These are phyloP conservation scores for Lasiodiplodia gonubiensis DNA, from an alignment of 2,329 filamentous ascomycete species.

Conservation along the genomic window DNA sequence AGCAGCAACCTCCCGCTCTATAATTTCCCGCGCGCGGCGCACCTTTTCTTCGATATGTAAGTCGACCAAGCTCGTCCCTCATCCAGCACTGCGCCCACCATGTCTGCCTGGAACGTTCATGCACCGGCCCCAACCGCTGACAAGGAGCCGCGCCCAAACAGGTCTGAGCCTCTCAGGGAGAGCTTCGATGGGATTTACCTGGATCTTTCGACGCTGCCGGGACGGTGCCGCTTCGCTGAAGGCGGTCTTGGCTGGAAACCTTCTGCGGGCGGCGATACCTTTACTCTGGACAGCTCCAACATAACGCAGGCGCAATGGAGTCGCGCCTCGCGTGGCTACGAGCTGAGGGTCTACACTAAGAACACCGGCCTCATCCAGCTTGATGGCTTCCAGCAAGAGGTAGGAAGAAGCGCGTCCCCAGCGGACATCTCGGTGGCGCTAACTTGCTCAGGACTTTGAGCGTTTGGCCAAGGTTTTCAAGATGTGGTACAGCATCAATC, in stretches of 20 bases:
- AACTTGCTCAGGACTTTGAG: conserved; percentile 73
- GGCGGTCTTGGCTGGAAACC: conserved; percentile 96
- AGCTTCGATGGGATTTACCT: conserved; percentile 97
- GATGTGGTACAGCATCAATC: conserved; percentile 93
- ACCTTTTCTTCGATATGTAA: not conserved
- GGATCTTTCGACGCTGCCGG: conserved; percentile 89
- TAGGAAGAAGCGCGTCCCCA: conserved; percentile 38
- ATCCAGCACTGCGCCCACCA: conserved; percentile 4
- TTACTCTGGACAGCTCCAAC: conserved; percentile 87
- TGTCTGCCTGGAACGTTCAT: conserved; percentile 9
- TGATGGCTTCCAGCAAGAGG: conserved; percentile 91
- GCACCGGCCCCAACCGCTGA: not conserved
- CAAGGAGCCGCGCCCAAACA: not conserved
- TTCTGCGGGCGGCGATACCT: conserved; percentile 82
- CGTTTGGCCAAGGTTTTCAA: conserved; percentile 93
- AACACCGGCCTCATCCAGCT: conserved; percentile 87
- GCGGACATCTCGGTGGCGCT: not conserved
- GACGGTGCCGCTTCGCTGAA: conserved; percentile 94
- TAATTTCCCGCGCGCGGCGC: conserved; percentile 4
- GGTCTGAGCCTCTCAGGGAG: conserved; percentile 62
- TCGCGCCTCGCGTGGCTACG: conserved; percentile 86
- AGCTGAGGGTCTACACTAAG: conserved; percentile 88
- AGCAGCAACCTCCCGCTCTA: not conserved
- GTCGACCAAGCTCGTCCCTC: conserved; percentile 12
- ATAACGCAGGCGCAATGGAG: conserved; percentile 93